Base-by-base conservation (phyloP, 2,329 filamentous ascomycete genomes). In the Diaporthe ilicicola region DNA sequence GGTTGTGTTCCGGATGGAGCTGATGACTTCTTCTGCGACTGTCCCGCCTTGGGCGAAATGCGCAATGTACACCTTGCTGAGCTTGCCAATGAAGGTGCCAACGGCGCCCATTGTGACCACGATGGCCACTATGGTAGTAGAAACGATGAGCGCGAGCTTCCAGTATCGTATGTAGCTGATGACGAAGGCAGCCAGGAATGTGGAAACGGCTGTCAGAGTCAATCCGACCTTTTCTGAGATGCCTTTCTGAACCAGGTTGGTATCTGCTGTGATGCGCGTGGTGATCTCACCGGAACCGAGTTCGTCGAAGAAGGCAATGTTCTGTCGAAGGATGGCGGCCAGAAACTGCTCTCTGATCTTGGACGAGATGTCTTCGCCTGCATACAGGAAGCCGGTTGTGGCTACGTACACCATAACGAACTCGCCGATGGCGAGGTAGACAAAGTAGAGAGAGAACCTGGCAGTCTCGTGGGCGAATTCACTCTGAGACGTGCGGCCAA, bases 21-120 rank as follows among this genome's bases (percentile, higher is more conserved):
- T 94, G 77, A 99, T 89, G 67, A 98, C 95, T 82, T 99, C 96
- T 78, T 98, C 96, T 4, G 94, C 95, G 13, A 98, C 88, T 2
- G 92, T 95, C 69, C 95, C 95, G 74, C 95, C 95, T n/a, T n/a
- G n/a, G n/a, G n/a, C n/a, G n/a, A n/a, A n/a, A n/a, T n/a, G n/a
- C n/a, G n/a, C n/a, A n/a, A n/a, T n/a, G n/a, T n/a, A n/a, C n/a
- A n/a, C n/a, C n/a, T n/a, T n/a, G n/a, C n/a, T n/a, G n/a, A n/a
- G n/a, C n/a, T n/a, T n/a, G n/a, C n/a, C n/a, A n/a, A n/a, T n/a
- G n/a, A n/a, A n/a, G n/a, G n/a, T n/a, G n/a, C n/a, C n/a, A n/a
- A n/a, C n/a, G n/a, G n/a, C n/a, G n/a, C n/a, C n/a, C n/a, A n/a
- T n/a, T n/a, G n/a, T n/a, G n/a, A n/a, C n/a, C n/a, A n/a, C n/a